Evolutionary conservation across 2,329 filamentous ascomycete species (phyloP).

Genomic region (Curvularia sp.): DNA sequence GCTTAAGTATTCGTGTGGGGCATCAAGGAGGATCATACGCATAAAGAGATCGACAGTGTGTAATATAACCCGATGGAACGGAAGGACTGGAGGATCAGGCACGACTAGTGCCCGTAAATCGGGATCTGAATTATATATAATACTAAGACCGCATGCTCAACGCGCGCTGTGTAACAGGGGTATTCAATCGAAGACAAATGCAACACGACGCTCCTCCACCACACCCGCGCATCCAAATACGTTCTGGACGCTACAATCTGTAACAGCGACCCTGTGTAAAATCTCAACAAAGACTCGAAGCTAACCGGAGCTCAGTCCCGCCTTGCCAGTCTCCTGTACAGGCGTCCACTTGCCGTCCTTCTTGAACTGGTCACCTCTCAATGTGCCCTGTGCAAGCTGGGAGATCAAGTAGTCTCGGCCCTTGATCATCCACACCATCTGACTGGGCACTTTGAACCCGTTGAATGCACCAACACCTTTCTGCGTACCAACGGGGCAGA

Average conservation of each 20-base stretch:
- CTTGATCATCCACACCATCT: conserved; percentile 55
- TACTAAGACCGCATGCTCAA: conserved; percentile 4
- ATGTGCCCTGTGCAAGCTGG: conserved; percentile 34
- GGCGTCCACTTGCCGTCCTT: conserved; percentile 50
- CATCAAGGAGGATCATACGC: conserved; percentile 8
- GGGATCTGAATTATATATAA: neutral
- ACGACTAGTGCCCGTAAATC: neutral
- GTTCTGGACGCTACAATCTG: neutral
- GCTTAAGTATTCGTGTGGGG: conserved; percentile 26
- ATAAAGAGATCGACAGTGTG: conserved; percentile 1
- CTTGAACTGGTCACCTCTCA: conserved; percentile 44
- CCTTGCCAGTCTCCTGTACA: conserved; percentile 32
- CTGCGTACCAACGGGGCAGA: conserved; percentile 47
- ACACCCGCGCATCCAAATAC: neutral
- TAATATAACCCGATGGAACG: neutral
- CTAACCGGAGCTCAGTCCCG: conserved; percentile 32
- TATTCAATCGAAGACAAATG: conserved; percentile 7
- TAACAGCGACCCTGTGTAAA: neutral
- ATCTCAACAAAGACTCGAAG: neutral
- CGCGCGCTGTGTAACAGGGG: conserved; percentile 1
- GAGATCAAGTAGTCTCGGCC: conserved; percentile 52
- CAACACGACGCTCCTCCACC: neutral
- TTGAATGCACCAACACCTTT: conserved; percentile 51
- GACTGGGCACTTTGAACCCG: conserved; percentile 50
- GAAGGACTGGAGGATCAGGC: neutral